Percentiles rank a stretch among this genome's conserved stretches.
Evolutionary conservation across 2,329 filamentous ascomycete species (phyloP).

Genomic region (Cordyceps cicadae): DNA sequence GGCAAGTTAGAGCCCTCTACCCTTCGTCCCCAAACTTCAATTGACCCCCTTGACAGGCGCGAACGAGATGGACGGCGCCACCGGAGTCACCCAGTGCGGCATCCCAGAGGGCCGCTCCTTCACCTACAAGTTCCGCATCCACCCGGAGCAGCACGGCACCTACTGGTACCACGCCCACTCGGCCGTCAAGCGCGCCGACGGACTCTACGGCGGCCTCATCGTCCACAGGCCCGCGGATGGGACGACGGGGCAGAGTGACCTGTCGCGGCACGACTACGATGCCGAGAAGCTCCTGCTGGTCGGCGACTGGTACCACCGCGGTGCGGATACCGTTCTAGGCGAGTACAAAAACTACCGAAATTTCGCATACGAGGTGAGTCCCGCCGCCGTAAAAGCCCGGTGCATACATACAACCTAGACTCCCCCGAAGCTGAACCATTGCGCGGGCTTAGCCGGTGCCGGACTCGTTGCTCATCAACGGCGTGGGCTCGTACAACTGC

Average conservation of each 20-base stretch:
- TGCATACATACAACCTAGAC: too few relatives aligned
- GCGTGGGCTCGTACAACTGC: constrained; percentile 13
- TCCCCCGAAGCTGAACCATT: too few relatives aligned
- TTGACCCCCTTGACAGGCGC: not conserved
- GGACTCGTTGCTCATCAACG: constrained; percentile 14
- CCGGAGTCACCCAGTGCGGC: constrained; percentile 51
- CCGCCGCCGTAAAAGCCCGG: too few relatives aligned
- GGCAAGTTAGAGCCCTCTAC: constrained; percentile 42
- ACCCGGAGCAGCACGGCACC: constrained; percentile 43
- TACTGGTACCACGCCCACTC: constrained; percentile 40
- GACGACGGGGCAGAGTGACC: not conserved
- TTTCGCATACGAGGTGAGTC: constrained; percentile 13
- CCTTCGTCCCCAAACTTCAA: not conserved
- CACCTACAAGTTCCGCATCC: constrained; percentile 26
- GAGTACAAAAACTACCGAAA: constrained; percentile 11
- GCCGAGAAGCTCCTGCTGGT: constrained; percentile 11
- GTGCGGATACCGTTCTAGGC: constrained; percentile 4
- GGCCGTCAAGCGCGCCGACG: constrained; percentile 13
- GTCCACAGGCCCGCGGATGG: constrained; percentile 9
- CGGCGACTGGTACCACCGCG: constrained; percentile 14
- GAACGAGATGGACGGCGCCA: constrained; percentile 52
- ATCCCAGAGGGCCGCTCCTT: constrained; percentile 48
- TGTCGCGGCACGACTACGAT: constrained; percentile 9
- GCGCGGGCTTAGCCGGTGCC: constrained; percentile 8
- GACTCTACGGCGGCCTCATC: constrained; percentile 13